Evolutionary conservation across 495 filamentous ascomycete genomes (phyloP).

Genomic region (Penicillium turbatum): DNA sequence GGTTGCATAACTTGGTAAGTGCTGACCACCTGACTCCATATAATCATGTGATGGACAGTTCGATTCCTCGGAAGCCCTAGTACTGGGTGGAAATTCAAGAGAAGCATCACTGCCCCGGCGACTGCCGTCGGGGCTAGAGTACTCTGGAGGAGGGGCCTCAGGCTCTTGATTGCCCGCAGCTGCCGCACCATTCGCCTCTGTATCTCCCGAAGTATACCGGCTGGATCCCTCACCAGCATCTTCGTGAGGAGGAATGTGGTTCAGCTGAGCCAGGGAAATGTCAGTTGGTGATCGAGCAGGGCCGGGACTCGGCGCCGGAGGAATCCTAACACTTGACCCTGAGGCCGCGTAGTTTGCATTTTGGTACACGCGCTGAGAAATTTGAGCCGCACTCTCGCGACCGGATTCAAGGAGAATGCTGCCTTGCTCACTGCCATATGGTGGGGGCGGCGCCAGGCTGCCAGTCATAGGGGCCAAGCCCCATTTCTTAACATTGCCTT

Average conservation of each 20-base stretch:
- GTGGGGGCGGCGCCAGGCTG: constrained; percentile 88
- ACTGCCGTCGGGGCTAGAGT: constrained; percentile 64
- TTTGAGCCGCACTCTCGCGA: constrained; percentile 55
- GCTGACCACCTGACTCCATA: constrained; percentile 6
- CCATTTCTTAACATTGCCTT: constrained; percentile 99
- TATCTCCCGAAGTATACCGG: constrained; percentile 35
- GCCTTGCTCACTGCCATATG: constrained; percentile 93
- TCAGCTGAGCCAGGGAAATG: constrained; percentile 79
- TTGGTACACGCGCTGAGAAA: constrained; percentile 54
- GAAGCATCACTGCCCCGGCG: constrained; percentile 48
- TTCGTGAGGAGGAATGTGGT: constrained; percentile 68
- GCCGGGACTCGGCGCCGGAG: constrained; percentile 78
- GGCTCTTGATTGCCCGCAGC: constrained; percentile 12
- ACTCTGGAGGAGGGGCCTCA: constrained; percentile 59
- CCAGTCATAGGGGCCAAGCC: constrained; percentile 94
- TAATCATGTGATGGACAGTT: constrained; percentile 39
- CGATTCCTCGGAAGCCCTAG: constrained; percentile 8
- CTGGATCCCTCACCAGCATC: constrained; percentile 74
- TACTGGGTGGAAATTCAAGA: constrained; percentile 24
- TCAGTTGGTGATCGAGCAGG: constrained; percentile 91
- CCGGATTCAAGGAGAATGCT: constrained; percentile 91
- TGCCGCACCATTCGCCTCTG: constrained; percentile 6
- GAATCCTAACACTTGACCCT: constrained; percentile 54
- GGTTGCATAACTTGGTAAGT: constrained; percentile 25
- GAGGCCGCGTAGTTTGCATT: constrained; percentile 41